Conservation (phyloP, 805 yeast genomes). For the Pachysolen tannophilus region DNA sequence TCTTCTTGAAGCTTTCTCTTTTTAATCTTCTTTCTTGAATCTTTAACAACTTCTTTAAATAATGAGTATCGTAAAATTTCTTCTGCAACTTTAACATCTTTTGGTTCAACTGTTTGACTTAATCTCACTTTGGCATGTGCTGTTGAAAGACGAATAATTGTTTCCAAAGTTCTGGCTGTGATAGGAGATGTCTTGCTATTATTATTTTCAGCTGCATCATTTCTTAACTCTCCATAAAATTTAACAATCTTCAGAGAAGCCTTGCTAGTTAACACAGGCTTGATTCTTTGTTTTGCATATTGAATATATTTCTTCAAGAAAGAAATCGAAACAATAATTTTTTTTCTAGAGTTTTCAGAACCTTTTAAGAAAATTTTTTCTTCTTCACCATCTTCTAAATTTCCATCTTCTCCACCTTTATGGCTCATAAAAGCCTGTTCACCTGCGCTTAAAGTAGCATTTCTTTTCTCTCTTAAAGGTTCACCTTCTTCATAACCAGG, state of each 20-base stretch:
- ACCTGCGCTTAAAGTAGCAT: conserved; percentile 76
- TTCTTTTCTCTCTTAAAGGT: conserved; percentile 75
- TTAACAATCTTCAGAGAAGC: conserved; percentile 79
- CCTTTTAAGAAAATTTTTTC: conserved; percentile 70
- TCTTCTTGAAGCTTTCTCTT: conserved; percentile 18
- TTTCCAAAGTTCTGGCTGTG: conserved; percentile 97
- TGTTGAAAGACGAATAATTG: conserved; percentile 86
- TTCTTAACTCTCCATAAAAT: conserved; percentile 75
- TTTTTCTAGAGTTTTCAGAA: conserved; percentile 37
- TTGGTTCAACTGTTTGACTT: conserved; percentile 61
- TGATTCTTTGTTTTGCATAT: conserved; percentile 82
- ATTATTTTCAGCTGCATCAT: conserved; percentile 53
- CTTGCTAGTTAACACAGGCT: conserved; percentile 67
- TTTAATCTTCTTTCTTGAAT: conserved; percentile 20
- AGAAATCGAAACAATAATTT: conserved; percentile 61
- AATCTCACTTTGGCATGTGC: conserved; percentile 97
- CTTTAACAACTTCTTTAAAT: conserved; percentile 58
- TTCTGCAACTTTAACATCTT: conserved; percentile 84
- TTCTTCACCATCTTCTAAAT: conserved; percentile 34
- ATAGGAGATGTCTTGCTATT: conserved; percentile 84
- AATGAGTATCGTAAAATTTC: conserved; percentile 77
- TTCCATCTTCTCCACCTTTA: conserved; percentile 32
- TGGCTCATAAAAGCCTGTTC: no score
- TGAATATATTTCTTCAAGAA: conserved; percentile 89
- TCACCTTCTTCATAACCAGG: conserved; percentile 89